Base-by-base conservation (phyloP, 495 filamentous ascomycete species). In the Letharia columbiana region DNA sequence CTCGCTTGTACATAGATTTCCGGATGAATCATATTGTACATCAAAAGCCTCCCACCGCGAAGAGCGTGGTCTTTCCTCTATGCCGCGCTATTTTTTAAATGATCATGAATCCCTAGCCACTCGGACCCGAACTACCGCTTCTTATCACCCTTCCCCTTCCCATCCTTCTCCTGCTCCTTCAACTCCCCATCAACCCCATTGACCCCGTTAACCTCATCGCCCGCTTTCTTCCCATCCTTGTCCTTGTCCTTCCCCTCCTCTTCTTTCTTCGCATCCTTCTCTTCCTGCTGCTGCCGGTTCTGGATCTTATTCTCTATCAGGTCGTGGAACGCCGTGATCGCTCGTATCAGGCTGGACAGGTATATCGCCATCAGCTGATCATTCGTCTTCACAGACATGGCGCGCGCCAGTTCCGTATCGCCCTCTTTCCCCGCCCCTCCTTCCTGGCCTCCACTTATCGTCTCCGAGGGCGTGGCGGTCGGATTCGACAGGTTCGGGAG, bases 271-370 rank as follows among this genome's bases (percentile, higher is more conserved):
- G 84, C 84, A 70, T 97, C 91, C 77, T 89, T 91, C 75, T 98
- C 94, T 73, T 96, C 94, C 77, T 95, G 91, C 74, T 93, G 90
- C 78, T 96, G 93, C 71, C 92, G 80, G 79, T 98, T 98, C 80
- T 98, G 94, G 67, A 98, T 96, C 87, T 98, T 98, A 79, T 98
- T 98, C 82, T 98, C 94, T 71, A 98, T 98, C 68, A 98, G 79
- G 77, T 98, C 94, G 75, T 98, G 94, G 86, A 98, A 98, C 18
- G 94, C 95, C 11, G 94, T 98, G 72, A 98, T 98, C 41, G 95
- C 95, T 50, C 94, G 86, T 78, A 98, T 97, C 79, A 98, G 79
- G 77, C 89, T 94, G 77, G 89, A 93, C 65, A 98, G 81, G 75
- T 98, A 98, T 74, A 98, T 98, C 49, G 92, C 86, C 87, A 98